Percentiles rank a stretch among this genome's conserved stretches.
phyloP scores from a whole-genome alignment of 306 rosid species.

The Pueraria montana region DNA sequence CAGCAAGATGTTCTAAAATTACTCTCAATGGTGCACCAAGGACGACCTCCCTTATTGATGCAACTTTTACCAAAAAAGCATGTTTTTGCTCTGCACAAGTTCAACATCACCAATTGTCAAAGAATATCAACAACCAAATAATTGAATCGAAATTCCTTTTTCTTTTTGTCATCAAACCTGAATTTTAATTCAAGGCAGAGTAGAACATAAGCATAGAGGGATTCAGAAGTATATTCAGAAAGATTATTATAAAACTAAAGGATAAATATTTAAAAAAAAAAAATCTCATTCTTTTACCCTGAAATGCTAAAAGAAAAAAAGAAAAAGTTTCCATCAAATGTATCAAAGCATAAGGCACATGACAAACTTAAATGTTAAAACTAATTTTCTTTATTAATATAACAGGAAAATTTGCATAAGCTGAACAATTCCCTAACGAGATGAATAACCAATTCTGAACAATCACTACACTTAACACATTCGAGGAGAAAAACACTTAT shows the following conservation, averaged over 20 bases:
- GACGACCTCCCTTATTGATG: constrained; percentile 93
- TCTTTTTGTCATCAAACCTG: not conserved
- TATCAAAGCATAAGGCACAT: not conserved
- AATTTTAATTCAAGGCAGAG: constrained; percentile 1
- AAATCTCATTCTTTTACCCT: not conserved
- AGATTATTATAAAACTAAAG: not conserved
- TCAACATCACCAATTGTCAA: constrained; percentile 46
- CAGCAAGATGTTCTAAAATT: constrained; percentile 75
- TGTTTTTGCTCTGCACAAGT: constrained; percentile 78
- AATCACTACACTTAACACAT: not conserved
- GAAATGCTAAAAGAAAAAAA: not conserved
- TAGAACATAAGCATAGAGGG: constrained; percentile 16
- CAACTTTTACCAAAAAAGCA: constrained; percentile 79
- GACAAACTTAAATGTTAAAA: constrained; percentile 5
- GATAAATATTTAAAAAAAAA: not conserved
- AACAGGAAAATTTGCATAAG: not conserved
- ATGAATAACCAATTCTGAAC: not conserved
- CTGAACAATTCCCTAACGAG: not conserved
- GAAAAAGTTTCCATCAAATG: constrained; percentile 18
- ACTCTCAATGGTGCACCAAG: constrained; percentile 95
- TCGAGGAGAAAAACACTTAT: not conserved
- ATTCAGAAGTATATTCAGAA: not conserved
- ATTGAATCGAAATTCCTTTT: constrained; percentile 13
- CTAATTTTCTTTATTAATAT: not conserved
- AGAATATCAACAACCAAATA: constrained; percentile 39